Evolutionary conservation across 371 early-diverging fungal species (phyloP).

Genomic region (Mycotypha africana): DNA sequence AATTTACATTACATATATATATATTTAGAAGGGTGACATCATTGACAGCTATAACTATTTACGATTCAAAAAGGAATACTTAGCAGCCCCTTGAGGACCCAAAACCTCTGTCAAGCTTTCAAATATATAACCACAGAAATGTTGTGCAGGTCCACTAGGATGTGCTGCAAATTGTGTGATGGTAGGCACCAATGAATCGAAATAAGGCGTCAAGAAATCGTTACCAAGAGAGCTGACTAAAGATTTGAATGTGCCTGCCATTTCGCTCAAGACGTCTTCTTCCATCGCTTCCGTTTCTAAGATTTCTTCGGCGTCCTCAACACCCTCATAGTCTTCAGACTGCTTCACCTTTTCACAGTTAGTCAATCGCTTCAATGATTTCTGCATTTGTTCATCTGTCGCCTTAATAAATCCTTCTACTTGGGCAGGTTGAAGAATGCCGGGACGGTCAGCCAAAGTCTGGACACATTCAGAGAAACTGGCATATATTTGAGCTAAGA

Average conservation of each 20-base stretch:
- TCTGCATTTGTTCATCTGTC: conserved; percentile 63
- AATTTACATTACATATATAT: too few species aligned
- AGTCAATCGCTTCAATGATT: conserved; percentile 63
- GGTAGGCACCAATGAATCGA: conserved; percentile 72
- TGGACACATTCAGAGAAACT: conserved; percentile 74
- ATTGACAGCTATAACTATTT: too few species aligned
- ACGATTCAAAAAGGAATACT: too few species aligned
- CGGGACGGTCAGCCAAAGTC: conserved; percentile 48
- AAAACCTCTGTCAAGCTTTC: too few species aligned
- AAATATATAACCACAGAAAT: too few species aligned
- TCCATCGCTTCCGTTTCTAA: conserved; percentile 80
- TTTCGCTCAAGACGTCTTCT: conserved; percentile 72
- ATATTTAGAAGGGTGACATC: too few species aligned
- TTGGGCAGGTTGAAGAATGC: conserved; percentile 57
- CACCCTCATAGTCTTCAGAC: conserved; percentile 78
- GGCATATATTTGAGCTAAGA: conserved; percentile 69
- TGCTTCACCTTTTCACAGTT: conserved; percentile 67
- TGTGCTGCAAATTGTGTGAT: conserved; percentile 58
- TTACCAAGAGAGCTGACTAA: conserved; percentile 67
- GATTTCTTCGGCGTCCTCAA: conserved; percentile 83
- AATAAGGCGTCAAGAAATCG: conserved; percentile 71
- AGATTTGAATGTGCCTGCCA: conserved; percentile 71
- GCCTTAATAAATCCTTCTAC: conserved; percentile 63
- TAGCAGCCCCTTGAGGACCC: too few species aligned
- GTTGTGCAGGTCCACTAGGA: conserved; percentile 67